These are phyloP conservation scores for Suhomyces maxii DNA, from an alignment of 1,139 yeast species.

Conservation along the genomic window DNA sequence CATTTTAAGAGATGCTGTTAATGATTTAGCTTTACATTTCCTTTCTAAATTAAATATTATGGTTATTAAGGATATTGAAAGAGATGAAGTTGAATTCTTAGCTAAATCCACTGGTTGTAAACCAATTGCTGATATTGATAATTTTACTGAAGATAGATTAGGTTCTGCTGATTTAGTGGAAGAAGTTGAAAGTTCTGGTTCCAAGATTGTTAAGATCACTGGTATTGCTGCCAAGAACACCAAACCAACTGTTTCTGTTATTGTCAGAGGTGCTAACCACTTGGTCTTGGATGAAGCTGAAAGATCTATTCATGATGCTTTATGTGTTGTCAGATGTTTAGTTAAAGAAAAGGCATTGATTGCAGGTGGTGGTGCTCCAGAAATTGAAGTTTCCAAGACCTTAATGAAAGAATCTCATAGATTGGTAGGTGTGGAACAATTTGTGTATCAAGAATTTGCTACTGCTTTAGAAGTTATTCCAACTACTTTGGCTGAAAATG, in stretches of 20 bases:
- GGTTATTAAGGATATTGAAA: constrained; percentile 93
- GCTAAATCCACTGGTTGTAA: constrained; percentile 90
- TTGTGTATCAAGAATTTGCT: constrained; percentile 95
- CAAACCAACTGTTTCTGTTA: constrained; percentile 82
- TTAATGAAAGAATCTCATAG: constrained; percentile 75
- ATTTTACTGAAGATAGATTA: constrained; percentile 87
- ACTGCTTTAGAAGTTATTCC: constrained; percentile 95
- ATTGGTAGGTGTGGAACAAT: constrained; percentile 87
- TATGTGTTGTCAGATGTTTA: constrained; percentile 93
- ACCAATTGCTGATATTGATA: constrained; percentile 93
- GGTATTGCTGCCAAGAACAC: constrained; percentile 64
- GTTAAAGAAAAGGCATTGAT: constrained; percentile 92
- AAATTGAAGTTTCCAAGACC: constrained; percentile 85
- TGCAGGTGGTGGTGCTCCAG: constrained; percentile 99
- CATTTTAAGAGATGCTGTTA: constrained; percentile 94
- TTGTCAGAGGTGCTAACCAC: constrained; percentile 92
- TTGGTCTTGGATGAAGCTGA: constrained; percentile 93
- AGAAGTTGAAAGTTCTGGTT: constrained; percentile 89
- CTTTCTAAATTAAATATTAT: constrained; percentile 86
- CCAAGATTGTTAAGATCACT: constrained; percentile 87
- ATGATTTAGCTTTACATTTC: constrained; percentile 93
- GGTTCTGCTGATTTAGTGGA: constrained; percentile 92
- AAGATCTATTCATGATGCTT: constrained; percentile 94
- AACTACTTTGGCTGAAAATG: constrained; percentile 95
- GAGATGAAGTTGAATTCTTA: constrained; percentile 94